Percentiles rank a stretch among this genome's conserved stretches.
phyloP scores from a whole-genome alignment of 805 yeast genomes.

The Brettanomyces bruxellensis region DNA sequence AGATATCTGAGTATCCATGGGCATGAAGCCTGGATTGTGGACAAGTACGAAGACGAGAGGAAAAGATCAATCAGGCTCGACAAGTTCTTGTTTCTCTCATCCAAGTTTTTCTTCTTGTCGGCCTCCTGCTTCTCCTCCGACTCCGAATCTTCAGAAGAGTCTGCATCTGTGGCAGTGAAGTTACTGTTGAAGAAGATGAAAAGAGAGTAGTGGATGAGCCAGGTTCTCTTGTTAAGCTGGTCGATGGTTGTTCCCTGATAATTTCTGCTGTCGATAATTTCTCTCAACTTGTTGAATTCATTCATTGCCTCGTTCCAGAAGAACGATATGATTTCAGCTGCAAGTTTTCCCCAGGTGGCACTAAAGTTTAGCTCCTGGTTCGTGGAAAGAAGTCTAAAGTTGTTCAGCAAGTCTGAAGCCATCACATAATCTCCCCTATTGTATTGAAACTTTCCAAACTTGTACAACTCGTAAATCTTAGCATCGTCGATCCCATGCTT shows the following conservation, averaged over 20 bases:
- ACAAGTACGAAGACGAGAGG: conserved; percentile 49
- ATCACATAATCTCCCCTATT: conserved; percentile 53
- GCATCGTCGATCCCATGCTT: conserved; percentile 38
- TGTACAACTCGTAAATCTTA: conserved; percentile 41
- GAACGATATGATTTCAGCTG: conserved; percentile 45
- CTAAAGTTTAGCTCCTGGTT: conserved; percentile 40
- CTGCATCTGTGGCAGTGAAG: conserved; percentile 2
- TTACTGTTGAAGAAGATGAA: conserved; percentile 41
- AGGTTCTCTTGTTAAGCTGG: conserved; percentile 55
- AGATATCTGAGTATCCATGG: conserved; percentile 66
- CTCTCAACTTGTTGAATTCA: conserved; percentile 47
- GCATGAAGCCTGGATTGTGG: conserved; percentile 61
- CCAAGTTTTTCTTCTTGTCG: background rate
- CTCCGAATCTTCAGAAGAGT: background rate
- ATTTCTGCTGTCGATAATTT: conserved; percentile 47
- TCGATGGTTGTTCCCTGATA: conserved; percentile 40
- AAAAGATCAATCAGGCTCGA: conserved; percentile 49
- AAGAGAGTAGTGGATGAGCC: conserved; percentile 64
- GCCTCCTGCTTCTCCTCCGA: conserved; percentile 2
- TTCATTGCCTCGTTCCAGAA: conserved; percentile 45
- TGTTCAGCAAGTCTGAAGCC: conserved; percentile 50
- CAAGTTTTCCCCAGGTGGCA: conserved; percentile 65
- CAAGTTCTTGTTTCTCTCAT: conserved; percentile 27
- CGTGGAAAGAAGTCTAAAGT: conserved; percentile 46
- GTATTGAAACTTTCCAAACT: conserved; percentile 54